Conservation (phyloP, 768 basidiomycete genomes). For the Phylloporus arenicola region DNA sequence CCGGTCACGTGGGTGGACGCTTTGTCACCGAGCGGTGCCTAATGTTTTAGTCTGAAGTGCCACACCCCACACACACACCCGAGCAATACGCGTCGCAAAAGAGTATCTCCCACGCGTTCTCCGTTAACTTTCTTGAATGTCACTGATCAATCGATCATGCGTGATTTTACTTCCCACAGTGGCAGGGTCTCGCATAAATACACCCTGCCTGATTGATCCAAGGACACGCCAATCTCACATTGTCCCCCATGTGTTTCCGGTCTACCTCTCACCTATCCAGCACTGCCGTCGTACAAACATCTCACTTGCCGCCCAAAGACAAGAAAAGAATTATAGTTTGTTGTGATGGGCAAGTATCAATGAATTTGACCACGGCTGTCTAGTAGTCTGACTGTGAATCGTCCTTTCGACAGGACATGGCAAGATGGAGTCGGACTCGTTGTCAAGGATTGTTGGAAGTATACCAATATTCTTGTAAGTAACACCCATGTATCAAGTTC, state of each 20-base stretch:
- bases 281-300: neutral
- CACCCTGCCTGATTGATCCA: neutral
- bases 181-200: slow-evolving; percentile 22
- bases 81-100: too few relatives aligned
- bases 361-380: neutral
- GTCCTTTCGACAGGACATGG: slow-evolving; percentile 51
- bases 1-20: too few relatives aligned
- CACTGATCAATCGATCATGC: too few relatives aligned
- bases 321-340: slow-evolving; percentile 66
- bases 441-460: slow-evolving; percentile 39
- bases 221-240: neutral
- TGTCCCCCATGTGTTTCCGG: slow-evolving; percentile 9
- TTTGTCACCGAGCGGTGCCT: too few relatives aligned
- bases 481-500: neutral
- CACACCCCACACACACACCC: too few relatives aligned
- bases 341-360: slow-evolving; percentile 66
- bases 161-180: too few relatives aligned
- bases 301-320: slow-evolving; percentile 10
- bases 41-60: too few relatives aligned
- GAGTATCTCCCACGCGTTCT: too few relatives aligned
- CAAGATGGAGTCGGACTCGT: slow-evolving; percentile 61
- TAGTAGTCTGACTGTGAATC: neutral
- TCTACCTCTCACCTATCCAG: neutral
- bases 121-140: too few relatives aligned
- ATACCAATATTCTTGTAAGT: slow-evolving; percentile 54